phyloP scores from a whole-genome alignment of 805 yeast species.

The Maudiozyma barnettii region DNA sequence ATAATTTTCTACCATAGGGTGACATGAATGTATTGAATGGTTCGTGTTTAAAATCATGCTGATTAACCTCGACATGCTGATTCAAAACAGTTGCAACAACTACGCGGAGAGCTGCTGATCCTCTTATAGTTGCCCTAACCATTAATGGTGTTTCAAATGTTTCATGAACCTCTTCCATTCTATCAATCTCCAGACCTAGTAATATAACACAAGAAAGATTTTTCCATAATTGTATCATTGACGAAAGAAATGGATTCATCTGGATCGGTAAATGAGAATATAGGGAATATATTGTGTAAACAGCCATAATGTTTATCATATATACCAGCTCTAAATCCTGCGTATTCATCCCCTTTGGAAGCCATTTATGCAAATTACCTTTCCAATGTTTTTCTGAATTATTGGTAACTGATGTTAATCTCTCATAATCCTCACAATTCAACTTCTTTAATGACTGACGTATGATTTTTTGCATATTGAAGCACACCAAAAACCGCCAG shows the following conservation, averaged over 20 bases:
- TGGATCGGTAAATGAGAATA: conserved; percentile 29
- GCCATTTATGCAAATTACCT: conserved; percentile 30
- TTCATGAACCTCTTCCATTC: conserved; percentile 37
- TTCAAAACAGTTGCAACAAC: conserved; percentile 54
- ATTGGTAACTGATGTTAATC: conserved; percentile 10
- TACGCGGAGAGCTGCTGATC: conserved; percentile 54
- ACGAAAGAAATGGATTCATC: conserved; percentile 53
- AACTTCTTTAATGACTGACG: conserved; percentile 15
- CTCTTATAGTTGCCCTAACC: conserved; percentile 44
- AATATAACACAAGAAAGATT: conserved; percentile 49
- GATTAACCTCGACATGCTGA: conserved; percentile 33
- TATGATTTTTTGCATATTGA: conserved; percentile 25
- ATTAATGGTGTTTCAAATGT: conserved; percentile 36
- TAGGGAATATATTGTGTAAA: conserved; percentile 37
- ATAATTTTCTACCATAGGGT: conserved; percentile 54
- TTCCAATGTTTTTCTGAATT: conserved; percentile 13
- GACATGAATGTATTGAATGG: conserved; percentile 52
- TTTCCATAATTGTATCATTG: conserved; percentile 56
- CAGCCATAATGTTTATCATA: conserved; percentile 35
- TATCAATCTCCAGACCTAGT: conserved; percentile 51
- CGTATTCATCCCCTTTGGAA: conserved; percentile 29
- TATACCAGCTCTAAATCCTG: conserved; percentile 38
- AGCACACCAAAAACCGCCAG: conserved; percentile 21
- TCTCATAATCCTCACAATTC: conserved; percentile 21
- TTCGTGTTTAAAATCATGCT: conserved; percentile 51